A percentile compares a stretch with the other conserved stretches of the same genome.
These are phyloP conservation scores for Apiotrichum montevideense DNA, from an alignment of 1,284 basidiomycete genomes.

Conservation along the genomic window DNA sequence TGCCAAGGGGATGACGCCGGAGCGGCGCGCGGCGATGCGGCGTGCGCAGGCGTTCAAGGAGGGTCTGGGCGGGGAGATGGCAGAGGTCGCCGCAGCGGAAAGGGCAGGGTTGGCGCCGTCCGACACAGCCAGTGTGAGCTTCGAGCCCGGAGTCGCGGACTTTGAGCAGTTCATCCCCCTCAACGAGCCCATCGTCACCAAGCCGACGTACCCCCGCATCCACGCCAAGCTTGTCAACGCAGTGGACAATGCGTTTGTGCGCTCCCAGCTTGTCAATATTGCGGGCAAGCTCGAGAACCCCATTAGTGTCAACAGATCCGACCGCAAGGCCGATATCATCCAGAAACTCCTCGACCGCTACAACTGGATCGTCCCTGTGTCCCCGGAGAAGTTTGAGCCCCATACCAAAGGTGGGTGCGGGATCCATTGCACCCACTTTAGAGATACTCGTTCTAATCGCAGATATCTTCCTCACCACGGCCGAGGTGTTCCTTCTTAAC, in stretches of 20 bases:
- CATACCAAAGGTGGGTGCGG: too few relatives aligned
- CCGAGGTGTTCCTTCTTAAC: conserved; percentile 21
- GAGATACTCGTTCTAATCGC: too few relatives aligned
- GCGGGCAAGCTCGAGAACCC: not conserved
- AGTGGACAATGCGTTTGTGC: not conserved
- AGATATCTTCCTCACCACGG: conserved; percentile 10
- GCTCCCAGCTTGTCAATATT: not conserved
- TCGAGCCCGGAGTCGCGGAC: not conserved
- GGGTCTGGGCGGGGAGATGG: not conserved
- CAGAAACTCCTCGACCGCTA: conserved; percentile 13
- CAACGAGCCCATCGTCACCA: not conserved
- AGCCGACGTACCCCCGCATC: not conserved
- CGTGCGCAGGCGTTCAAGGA: not conserved
- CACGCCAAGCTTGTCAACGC: not conserved
- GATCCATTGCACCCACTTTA: too few relatives aligned
- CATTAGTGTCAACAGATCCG: not conserved
- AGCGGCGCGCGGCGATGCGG: not conserved
- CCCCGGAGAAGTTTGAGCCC: not conserved
- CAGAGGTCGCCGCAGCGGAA: not conserved
- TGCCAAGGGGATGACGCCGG: not conserved
- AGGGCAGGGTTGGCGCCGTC: not conserved
- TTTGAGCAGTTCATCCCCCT: not conserved
- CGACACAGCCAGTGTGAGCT: too few relatives aligned
- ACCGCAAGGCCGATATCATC: conserved; percentile 1
- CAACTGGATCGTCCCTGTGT: conserved; percentile 10